Evolutionary conservation across 192 early-diverging fungal genomes (phyloP).

Genomic region (Geranomyces variabilis): DNA sequence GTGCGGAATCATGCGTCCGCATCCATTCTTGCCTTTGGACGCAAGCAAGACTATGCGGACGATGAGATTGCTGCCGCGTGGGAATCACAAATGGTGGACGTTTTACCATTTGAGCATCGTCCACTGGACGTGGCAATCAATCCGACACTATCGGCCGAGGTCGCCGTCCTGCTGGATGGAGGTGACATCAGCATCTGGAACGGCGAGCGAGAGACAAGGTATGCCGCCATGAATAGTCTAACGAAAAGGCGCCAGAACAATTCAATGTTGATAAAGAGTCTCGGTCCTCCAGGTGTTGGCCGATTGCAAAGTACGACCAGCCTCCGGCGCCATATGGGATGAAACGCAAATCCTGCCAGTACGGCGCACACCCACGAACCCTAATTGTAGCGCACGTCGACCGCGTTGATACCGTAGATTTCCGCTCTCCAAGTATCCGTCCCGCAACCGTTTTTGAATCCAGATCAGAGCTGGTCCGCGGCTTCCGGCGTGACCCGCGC

Average conservation of each 20-base stretch:
- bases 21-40: conserved; percentile 9
- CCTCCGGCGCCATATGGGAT: neutral
- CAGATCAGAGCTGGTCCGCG: conserved; percentile 1
- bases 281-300: neutral
- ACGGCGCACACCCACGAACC: conserved; percentile 22
- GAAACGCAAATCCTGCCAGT: conserved; percentile 25
- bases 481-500: neutral
- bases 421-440: neutral
- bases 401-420: conserved; percentile 23
- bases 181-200: conserved; percentile 29
- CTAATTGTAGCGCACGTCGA: conserved; percentile 17
- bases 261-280: neutral
- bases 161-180: conserved; percentile 21
- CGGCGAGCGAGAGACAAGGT: neutral
- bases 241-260: neutral
- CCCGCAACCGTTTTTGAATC: conserved; percentile 13
- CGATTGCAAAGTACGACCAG: conserved; percentile 16
- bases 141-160: conserved; percentile 19
- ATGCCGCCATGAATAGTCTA: neutral
- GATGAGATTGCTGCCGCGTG: neutral
- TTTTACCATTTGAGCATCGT: conserved; percentile 8
- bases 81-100: neutral
- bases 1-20: conserved; percentile 6
- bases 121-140: conserved; percentile 29
- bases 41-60: neutral